These are phyloP conservation scores for Halophytophthora polymorphica DNA, from an alignment of 352 stramenopile species.

Conservation along the genomic window DNA sequence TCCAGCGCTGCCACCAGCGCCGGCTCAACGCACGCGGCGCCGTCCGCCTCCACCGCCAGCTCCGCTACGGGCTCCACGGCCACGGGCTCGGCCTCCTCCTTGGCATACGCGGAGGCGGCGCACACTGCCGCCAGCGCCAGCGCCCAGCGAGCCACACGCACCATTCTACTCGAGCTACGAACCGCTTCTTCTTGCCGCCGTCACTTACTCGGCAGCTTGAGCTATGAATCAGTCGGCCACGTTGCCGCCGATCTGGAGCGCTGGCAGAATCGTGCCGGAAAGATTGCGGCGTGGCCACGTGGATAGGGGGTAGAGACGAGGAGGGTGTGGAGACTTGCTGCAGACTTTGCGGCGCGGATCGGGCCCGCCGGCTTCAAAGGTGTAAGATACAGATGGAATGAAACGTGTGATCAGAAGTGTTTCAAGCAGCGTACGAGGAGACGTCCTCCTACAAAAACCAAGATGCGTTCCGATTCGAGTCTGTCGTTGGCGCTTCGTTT, in stretches of 20 bases:
- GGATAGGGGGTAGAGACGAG: no score
- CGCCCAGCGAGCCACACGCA: conserved; percentile 36
- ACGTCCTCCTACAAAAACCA: conserved; percentile 4
- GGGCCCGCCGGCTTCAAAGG: no score
- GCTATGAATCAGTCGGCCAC: conserved; percentile 9
- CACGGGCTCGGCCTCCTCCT: conserved; percentile 15
- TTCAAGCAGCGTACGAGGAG: no score
- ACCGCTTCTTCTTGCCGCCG: conserved; percentile 2
- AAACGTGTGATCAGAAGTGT: no score
- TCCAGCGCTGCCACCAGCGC: conserved; percentile 40
- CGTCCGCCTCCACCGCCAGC: not conserved
- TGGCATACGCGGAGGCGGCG: conserved; percentile 25
- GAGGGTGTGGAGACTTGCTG: no score
- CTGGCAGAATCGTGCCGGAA: not conserved
- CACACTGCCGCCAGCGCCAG: conserved; percentile 34
- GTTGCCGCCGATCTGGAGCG: not conserved
- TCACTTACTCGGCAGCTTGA: conserved; percentile 5
- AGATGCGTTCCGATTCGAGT: conserved; percentile 2
- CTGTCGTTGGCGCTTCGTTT: not conserved
- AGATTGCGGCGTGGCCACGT: not conserved
- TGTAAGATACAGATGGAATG: no score
- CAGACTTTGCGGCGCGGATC: no score
- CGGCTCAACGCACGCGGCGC: conserved; percentile 26
- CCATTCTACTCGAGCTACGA: conserved; percentile 24
- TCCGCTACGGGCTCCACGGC: conserved; percentile 6